Evolutionary conservation across 1,139 yeast genomes (phyloP).

Genomic region (Barnettozyma hawaiiensis): DNA sequence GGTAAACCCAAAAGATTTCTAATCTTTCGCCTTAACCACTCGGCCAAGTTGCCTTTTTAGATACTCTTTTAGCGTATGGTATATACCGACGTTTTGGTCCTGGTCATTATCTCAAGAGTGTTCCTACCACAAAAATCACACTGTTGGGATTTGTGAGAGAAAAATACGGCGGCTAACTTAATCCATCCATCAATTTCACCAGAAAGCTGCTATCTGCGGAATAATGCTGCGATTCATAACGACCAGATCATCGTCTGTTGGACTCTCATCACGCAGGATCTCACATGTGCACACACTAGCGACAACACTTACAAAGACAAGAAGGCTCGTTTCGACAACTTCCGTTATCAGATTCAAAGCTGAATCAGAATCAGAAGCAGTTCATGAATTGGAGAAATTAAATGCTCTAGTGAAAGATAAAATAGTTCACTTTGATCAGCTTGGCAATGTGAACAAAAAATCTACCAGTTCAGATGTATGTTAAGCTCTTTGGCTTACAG

Average conservation of each 20-base stretch:
- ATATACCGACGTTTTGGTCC: neutral
- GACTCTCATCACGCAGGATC: neutral
- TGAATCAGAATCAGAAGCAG: neutral
- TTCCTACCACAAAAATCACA: no score
- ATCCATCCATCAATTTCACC: no score
- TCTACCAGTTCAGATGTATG: neutral
- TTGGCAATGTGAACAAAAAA: neutral
- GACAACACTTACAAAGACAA: neutral
- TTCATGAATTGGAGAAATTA: neutral
- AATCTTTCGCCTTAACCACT: slow-evolving; percentile 52
- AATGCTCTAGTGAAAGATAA: neutral
- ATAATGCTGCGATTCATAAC: neutral
- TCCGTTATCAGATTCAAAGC: neutral
- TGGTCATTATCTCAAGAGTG: neutral
- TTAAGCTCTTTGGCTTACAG: no score
- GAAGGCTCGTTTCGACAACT: neutral
- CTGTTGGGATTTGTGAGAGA: no score
- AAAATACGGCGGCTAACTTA: no score
- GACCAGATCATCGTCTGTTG: neutral
- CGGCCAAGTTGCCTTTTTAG: slow-evolving; percentile 43
- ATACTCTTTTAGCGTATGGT: neutral
- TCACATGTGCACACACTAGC: neutral
- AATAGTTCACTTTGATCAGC: neutral
- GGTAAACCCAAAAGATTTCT: slow-evolving; percentile 47
- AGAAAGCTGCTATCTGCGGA: neutral